Conservation (phyloP, 805 yeast genomes). For the Candida pini region DNA sequence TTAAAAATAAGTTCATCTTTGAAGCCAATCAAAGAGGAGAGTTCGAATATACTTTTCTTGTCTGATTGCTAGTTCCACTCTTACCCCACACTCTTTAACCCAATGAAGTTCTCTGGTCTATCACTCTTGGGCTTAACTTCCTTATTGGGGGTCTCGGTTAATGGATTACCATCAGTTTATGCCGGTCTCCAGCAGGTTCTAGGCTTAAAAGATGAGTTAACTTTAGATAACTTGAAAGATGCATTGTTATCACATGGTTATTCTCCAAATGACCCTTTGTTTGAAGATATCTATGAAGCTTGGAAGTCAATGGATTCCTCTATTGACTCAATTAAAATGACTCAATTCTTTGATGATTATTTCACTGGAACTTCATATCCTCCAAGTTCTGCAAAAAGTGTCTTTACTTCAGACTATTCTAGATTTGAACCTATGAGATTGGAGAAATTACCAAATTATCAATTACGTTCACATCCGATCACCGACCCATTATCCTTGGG, state of each 20-base stretch:
- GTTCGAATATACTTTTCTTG: too few species aligned
- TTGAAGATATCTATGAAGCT: constrained; percentile 6
- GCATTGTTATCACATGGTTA: constrained; percentile 2
- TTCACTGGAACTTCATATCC: constrained; percentile 6
- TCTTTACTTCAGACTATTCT: neutral
- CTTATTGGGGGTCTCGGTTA: constrained; percentile 1
- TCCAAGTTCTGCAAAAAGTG: neutral
- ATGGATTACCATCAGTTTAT: neutral
- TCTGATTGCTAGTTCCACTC: too few species aligned
- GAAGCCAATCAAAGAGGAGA: too few species aligned
- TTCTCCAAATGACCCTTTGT: constrained; percentile 2
- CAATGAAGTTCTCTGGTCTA: constrained; percentile 1
- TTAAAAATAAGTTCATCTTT: too few species aligned
- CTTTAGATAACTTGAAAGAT: neutral
- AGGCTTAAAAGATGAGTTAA: neutral
- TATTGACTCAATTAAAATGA: constrained; percentile 4
- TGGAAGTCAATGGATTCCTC: constrained; percentile 12
- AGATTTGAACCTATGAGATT: constrained; percentile 2
- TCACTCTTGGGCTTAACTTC: too few species aligned
- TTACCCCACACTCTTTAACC: neutral
- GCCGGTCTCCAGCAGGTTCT: constrained; percentile 1
- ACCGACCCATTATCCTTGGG: constrained; percentile 62
- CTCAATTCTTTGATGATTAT: constrained; percentile 6
- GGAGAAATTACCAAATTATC: constrained; percentile 16
- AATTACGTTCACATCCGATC: constrained; percentile 12